Percentiles rank a stretch among this genome's conserved stretches.
phyloP scores from a whole-genome alignment of 2,329 filamentous ascomycete genomes.

The Stagonosporopsis chrysanthemi region DNA sequence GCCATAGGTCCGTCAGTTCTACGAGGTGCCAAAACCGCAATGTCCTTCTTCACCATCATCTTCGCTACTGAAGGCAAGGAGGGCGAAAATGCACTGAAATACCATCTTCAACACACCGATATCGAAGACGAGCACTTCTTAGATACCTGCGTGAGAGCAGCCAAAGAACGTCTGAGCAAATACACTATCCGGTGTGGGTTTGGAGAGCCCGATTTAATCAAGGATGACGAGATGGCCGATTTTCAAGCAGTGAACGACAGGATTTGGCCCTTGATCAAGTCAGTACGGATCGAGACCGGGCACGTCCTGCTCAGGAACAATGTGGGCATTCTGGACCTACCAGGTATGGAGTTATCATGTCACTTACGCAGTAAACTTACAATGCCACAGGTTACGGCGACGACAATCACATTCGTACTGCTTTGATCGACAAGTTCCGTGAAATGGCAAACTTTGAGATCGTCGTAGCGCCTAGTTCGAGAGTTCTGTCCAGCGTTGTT shows the following conservation, averaged over 20 bases:
- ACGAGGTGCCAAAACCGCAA: slow-evolving; percentile 12
- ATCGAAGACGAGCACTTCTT: slow-evolving; percentile 8
- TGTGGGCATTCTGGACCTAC: slow-evolving; percentile 20
- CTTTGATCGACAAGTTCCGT: slow-evolving; percentile 18
- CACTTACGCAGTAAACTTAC: neutral
- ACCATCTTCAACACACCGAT: slow-evolving; percentile 1
- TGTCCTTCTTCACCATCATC: slow-evolving; percentile 21
- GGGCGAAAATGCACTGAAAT: neutral
- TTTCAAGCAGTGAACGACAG: neutral
- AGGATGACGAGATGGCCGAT: slow-evolving; percentile 5
- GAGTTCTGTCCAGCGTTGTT: slow-evolving; percentile 3
- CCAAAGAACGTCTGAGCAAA: neutral
- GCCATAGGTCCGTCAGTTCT: neutral
- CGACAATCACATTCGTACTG: slow-evolving; percentile 22
- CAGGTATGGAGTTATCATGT: slow-evolving; percentile 10
- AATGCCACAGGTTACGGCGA: slow-evolving; percentile 23
- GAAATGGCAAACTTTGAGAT: slow-evolving; percentile 23
- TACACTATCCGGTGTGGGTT: neutral
- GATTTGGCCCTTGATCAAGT: slow-evolving; percentile 22
- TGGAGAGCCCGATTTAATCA: neutral
- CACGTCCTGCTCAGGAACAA: slow-evolving; percentile 19
- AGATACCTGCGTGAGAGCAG: neutral
- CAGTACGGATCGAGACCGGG: slow-evolving; percentile 17
- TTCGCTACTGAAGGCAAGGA: slow-evolving; percentile 6
- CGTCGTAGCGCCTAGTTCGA: slow-evolving; percentile 15